Percentiles rank a stretch among this genome's conserved stretches.
These are phyloP conservation scores for Salix koriyanagi DNA, from an alignment of 345 rosid genomes.

Conservation along the genomic window DNA sequence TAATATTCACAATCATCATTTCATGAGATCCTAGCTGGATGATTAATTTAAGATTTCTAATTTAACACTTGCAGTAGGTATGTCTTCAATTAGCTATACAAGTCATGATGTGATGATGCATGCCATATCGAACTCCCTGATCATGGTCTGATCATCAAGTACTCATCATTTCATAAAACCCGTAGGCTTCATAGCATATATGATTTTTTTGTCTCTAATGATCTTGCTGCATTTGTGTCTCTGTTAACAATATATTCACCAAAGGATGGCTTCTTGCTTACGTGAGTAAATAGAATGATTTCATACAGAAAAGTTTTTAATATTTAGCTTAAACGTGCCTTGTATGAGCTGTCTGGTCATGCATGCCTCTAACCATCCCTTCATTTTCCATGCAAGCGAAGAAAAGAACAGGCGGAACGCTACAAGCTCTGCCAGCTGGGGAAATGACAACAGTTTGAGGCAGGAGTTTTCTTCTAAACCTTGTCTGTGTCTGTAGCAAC, in stretches of 20 bases:
- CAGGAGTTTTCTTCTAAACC: not conserved
- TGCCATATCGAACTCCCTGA: not conserved
- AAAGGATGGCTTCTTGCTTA: not conserved
- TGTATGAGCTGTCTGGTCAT: not conserved
- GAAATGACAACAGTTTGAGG: not conserved
- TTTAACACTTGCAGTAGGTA: not conserved
- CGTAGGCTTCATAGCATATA: not conserved
- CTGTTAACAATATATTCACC: not conserved
- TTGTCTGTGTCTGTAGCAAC: not conserved
- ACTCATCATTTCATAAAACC: not conserved
- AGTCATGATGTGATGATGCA: not conserved
- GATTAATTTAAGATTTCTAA: not conserved
- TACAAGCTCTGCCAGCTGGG: slow-evolving; percentile 7
- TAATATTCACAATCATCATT: not conserved
- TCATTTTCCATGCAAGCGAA: not conserved
- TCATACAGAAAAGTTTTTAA: not conserved
- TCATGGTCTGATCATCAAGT: not conserved
- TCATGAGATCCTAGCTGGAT: not conserved
- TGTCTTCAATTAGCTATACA: not conserved
- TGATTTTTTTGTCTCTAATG: not conserved
- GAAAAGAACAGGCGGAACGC: not conserved
- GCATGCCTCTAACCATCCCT: not conserved
- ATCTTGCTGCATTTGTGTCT: not conserved
- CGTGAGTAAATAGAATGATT: not conserved
- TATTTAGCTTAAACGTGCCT: not conserved